phyloP scores from a whole-genome alignment of 306 rosid genomes.

The Trifolium pratense region DNA sequence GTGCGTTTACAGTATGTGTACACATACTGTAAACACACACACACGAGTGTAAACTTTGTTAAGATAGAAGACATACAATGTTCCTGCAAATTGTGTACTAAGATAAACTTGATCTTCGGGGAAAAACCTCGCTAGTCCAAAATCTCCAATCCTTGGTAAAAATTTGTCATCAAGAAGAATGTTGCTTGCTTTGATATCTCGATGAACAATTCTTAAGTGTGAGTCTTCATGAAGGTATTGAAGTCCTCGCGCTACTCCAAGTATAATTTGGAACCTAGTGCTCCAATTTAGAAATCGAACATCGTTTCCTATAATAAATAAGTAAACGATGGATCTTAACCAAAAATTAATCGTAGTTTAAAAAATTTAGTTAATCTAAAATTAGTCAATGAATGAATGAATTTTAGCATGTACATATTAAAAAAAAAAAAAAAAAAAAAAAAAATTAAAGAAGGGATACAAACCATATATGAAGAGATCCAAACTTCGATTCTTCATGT shows the following conservation, averaged over 20 bases:
- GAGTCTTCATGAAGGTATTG: constrained; percentile 91
- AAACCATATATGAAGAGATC: constrained; percentile 66
- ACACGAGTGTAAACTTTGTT: not conserved
- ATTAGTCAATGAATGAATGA: not conserved
- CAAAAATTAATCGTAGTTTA: not conserved
- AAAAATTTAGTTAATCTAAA: too few species aligned
- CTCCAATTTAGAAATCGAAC: constrained; percentile 68
- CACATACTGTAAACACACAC: too few species aligned
- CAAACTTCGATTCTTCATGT: constrained; percentile 74
- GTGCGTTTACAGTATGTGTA: too few species aligned
- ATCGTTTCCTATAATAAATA: constrained; percentile 50
- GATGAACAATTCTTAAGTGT: constrained; percentile 69
- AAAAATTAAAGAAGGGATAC: constrained; percentile 15
- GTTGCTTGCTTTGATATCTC: constrained; percentile 89
- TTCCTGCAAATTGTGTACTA: constrained; percentile 84
- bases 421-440: not conserved
- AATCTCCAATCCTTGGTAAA: constrained; percentile 81
- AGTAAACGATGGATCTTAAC: not conserved
- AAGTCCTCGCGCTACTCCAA: constrained; percentile 78
- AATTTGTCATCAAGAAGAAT: constrained; percentile 84
- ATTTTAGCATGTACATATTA: too few species aligned
- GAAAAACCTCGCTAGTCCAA: constrained; percentile 84
- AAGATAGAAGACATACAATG: constrained; percentile 58
- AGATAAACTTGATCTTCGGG: constrained; percentile 88
- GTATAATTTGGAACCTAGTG: constrained; percentile 70